Evolutionary conservation across 2,329 filamentous ascomycete genomes (phyloP).

Genomic region (Trichoderma guizhouense): DNA sequence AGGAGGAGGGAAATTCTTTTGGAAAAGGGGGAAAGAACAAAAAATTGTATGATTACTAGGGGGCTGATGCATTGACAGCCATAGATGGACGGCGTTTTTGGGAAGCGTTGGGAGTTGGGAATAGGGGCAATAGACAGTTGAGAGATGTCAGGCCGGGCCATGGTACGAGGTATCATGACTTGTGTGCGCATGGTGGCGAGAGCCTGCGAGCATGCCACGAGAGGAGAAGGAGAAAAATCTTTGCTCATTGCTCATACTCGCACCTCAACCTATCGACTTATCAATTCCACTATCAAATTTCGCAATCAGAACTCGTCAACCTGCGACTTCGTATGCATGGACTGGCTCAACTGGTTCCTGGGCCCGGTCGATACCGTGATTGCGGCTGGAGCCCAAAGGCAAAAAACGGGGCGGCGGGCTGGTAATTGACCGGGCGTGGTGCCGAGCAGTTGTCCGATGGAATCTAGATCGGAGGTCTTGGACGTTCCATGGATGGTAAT

Average conservation of each 20-base stretch:
- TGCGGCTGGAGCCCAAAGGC: background rate
- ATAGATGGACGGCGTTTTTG: constrained; percentile 2
- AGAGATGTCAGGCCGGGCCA: background rate
- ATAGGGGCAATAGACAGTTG: constrained; percentile 6
- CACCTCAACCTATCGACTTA: constrained; percentile 1
- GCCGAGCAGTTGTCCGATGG: constrained; percentile 1
- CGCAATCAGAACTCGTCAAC: background rate
- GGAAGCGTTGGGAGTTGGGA: background rate
- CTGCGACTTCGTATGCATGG: background rate
- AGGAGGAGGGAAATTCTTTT: background rate
- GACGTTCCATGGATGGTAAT: background rate
- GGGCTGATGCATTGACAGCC: background rate
- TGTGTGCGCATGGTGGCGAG: background rate
- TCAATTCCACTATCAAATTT: background rate
- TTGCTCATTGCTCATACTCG: constrained; percentile 7
- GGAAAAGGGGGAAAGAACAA: background rate
- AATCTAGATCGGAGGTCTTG: background rate
- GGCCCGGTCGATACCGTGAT: background rate
- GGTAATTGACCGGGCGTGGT: constrained; percentile 6
- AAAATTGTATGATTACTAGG: constrained; percentile 9
- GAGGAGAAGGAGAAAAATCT: background rate
- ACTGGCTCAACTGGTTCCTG: background rate
- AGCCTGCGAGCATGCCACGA: constrained; percentile 3
- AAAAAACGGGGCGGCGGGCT: background rate
- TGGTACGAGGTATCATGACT: constrained; percentile 7